Percentiles rank a stretch among this genome's conserved stretches.
These are phyloP conservation scores for Rhizopogon vulgaris DNA, from an alignment of 768 basidiomycete species.

Conservation along the genomic window DNA sequence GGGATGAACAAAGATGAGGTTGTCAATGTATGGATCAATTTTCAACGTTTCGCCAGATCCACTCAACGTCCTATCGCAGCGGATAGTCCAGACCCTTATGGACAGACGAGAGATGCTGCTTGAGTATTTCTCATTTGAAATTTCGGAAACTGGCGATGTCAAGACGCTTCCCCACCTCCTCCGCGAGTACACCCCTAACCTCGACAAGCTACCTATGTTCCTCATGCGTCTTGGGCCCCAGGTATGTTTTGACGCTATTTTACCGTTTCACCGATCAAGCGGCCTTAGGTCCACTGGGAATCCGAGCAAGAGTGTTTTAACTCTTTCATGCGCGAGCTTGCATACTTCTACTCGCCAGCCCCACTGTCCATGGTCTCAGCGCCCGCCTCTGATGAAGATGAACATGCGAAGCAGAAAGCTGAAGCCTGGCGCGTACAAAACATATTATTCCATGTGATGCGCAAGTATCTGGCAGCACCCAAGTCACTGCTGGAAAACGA, in stretches of 20 bases:
- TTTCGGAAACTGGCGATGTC: conserved; percentile 62
- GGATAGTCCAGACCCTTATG: conserved; percentile 56
- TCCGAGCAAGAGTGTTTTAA: conserved; percentile 82
- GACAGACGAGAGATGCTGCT: conserved; percentile 73
- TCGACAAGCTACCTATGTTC: conserved; percentile 85
- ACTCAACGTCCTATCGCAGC: conserved; percentile 31
- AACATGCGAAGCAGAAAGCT: conserved; percentile 42
- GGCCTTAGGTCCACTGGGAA: conserved; percentile 77
- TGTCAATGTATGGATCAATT: conserved; percentile 50
- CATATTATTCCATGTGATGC: conserved; percentile 80
- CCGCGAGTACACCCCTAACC: conserved; percentile 82
- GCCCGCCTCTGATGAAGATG: conserved; percentile 25
- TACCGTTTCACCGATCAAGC: conserved; percentile 2
- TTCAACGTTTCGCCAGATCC: not conserved
- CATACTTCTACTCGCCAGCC: conserved; percentile 79
- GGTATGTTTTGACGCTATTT: conserved; percentile 33
- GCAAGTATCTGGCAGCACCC: conserved; percentile 66
- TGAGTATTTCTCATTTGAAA: conserved; percentile 83
- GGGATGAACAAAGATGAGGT: conserved; percentile 56
- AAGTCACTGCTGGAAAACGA: conserved; percentile 63
- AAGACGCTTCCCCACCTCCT: conserved; percentile 78
- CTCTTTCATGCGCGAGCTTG: conserved; percentile 81
- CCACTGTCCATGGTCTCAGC: conserved; percentile 13
- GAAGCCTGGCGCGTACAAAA: conserved; percentile 88
- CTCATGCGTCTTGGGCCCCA: conserved; percentile 90